Evolutionary conservation across 208 protist genomes (phyloP).

Genomic region (Trypanosoma conorhini): DNA sequence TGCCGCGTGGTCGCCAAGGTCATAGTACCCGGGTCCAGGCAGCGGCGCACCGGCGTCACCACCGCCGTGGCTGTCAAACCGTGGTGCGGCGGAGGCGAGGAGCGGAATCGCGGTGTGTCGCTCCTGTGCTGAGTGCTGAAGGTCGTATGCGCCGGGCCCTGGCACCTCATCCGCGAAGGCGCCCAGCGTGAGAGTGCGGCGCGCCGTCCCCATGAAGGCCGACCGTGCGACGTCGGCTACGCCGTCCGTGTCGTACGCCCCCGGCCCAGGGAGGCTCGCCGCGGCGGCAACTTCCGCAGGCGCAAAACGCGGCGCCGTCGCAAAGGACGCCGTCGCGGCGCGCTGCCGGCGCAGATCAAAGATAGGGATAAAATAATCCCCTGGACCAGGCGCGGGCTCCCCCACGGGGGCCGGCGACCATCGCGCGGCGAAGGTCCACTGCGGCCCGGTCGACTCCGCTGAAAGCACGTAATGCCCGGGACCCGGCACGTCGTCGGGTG

Average conservation of each 20-base stretch:
- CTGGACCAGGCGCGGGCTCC: conserved; percentile 24
- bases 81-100: conserved; percentile 11
- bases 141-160: conserved; percentile 33
- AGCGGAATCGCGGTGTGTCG: conserved; percentile 17
- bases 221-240: not conserved
- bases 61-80: conserved; percentile 12
- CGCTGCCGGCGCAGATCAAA: conserved; percentile 18
- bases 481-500: conserved; percentile 36
- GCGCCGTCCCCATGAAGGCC: conserved; percentile 27
- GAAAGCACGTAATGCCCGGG: conserved; percentile 39
- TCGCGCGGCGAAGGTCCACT: conserved; percentile 29
- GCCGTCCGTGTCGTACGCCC: conserved; percentile 32
- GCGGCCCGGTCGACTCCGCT: conserved; percentile 20
- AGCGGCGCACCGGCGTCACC: not conserved
- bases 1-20: conserved; percentile 1
- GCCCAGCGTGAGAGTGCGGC: conserved; percentile 2
- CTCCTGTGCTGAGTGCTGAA: conserved; percentile 19
- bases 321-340: conserved; percentile 19
- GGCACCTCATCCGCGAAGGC: conserved; percentile 4
- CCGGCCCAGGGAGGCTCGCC: conserved; percentile 37
- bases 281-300: conserved; percentile 3
- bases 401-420: not conserved
- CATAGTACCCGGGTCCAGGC: conserved; percentile 51
- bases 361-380: conserved; percentile 29
- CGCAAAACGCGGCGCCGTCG: conserved; percentile 23